Evolutionary conservation across 2,329 filamentous ascomycete genomes (phyloP), one percentile per base, ranked within the genome.

Genomic region (Ramichloridium luteum): DNA sequence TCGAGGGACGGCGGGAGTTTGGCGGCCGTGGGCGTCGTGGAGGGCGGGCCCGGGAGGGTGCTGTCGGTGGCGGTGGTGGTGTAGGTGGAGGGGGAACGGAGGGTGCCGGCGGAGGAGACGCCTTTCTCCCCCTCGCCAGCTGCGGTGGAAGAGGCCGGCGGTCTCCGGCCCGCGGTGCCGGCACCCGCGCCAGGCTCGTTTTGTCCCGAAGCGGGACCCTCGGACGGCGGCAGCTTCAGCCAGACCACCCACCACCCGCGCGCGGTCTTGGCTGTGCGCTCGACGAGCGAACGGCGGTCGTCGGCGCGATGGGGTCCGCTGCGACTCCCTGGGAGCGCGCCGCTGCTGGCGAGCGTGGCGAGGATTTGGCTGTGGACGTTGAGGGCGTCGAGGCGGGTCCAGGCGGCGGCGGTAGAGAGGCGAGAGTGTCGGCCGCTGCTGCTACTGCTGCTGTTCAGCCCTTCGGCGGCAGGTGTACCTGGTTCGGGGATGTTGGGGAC

Each of bases 181-280:
- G 25, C 20, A 8, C 16, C 31, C 5, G 30, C 17, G 10, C 31
- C 32, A 18, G 32, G 29, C 14, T 30, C 16, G 4, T 28, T 30
- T 17, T 27, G n/a, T 23, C n/a, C 32, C 6, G 32, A 16, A n/a
- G 35, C 14, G n/a, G 35, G 23, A 13, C 30, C 27, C 5, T 30
- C 33, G n/a, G 50, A 45, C 11, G 51, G 46, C 4, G 58, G 58
- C 16, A 75, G 52, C 6, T 70, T 63, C 52, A 77, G 67, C 73
- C 74, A 78, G 13, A 76, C 67, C 2, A 78, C 62, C 74, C 74
- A 78, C 73, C 73, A 78, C 5, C 70, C 70, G n/a, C 73, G 64
- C 26, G 56, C 65, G 0, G 73, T 77, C 52, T 77, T 77, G 50
- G 67, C 69, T 1, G 69, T 76, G 17, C 70, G 61, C 45, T 78